Evolutionary conservation across 2,329 filamentous ascomycete species (phyloP).

Genomic region (Colletotrichum eremochloae): DNA sequence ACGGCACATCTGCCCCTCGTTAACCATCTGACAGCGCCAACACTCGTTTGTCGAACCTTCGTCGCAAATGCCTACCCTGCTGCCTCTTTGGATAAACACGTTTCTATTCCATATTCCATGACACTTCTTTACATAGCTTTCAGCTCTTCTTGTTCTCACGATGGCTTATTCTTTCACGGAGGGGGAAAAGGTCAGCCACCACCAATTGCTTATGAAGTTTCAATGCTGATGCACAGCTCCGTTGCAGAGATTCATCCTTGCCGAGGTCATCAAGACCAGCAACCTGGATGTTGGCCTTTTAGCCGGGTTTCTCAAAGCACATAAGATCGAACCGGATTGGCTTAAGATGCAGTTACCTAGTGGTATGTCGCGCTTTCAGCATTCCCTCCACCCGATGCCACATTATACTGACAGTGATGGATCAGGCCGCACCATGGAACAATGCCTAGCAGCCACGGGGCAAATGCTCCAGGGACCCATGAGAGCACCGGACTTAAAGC

Average conservation of each 20-base stretch:
- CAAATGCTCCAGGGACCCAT: slow-evolving; percentile 54
- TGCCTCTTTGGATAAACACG: background rate
- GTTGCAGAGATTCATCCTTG: slow-evolving; percentile 68
- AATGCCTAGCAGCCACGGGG: slow-evolving; percentile 58
- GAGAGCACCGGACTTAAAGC: slow-evolving; percentile 50
- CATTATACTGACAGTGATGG: slow-evolving; percentile 8
- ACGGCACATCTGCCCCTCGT: slow-evolving; percentile 8
- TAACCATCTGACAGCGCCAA: slow-evolving; percentile 11
- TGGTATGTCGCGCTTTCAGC: slow-evolving; percentile 52
- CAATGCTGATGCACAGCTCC: slow-evolving; percentile 30
- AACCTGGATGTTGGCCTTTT: slow-evolving; percentile 61
- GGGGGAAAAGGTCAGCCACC: slow-evolving; percentile 63
- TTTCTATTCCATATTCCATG: slow-evolving; percentile 22
- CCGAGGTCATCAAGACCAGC: slow-evolving; percentile 70
- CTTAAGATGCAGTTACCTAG: slow-evolving; percentile 62
- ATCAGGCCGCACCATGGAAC: slow-evolving; percentile 61
- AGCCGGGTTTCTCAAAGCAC: slow-evolving; percentile 59
- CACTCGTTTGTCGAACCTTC: slow-evolving; percentile 26
- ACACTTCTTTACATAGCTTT: background rate
- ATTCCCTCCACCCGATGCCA: slow-evolving; percentile 11
- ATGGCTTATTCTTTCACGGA: slow-evolving; percentile 58
- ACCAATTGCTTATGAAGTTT: slow-evolving; percentile 19
- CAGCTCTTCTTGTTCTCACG: slow-evolving; percentile 16
- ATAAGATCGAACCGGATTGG: slow-evolving; percentile 58
- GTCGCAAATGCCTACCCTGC: slow-evolving; percentile 40